Base-by-base conservation (phyloP, 345 rosid genomes). In the Mallotus nudiflorus region DNA sequence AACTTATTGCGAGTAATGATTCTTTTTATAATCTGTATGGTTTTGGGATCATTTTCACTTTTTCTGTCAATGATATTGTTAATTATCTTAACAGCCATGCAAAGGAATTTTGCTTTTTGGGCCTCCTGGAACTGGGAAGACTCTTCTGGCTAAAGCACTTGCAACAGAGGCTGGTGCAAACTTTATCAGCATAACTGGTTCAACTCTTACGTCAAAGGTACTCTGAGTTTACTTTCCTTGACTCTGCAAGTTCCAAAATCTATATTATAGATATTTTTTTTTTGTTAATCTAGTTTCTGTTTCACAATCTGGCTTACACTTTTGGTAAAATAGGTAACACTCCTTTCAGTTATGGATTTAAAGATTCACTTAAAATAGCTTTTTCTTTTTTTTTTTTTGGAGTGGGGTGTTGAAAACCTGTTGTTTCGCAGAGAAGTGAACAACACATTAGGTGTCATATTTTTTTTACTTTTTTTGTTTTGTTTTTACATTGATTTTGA, bases 41-140 rank as follows among this genome's bases (percentile, higher is more conserved):
- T 44, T 25, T 33, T 42, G 10, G 18, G 54, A 20, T 52, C 29
- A 51, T 65, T 50, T n/a, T n/a, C n/a, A n/a, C n/a, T n/a, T n/a
- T n/a, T n/a, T 27, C 62, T 39, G 37, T 55, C 13, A 19, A 4
- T 80, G 73, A 66, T 57, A 71, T 14, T 54, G 64, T 63, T 4
- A 40, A 52, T 9, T 19, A 67, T 75, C 69, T 42, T 79, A 61
- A 46, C 86, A 95, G 99, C 98, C 98, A 5, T 92, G 99, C 84
- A 95, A 92, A 89, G 99, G 98, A 59, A 88, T 95, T 78, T 84
- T 92, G 75, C 94, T 95, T 35, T 95, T 95, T 82, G 99, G 99
- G 70, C 99, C 99, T 81, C 99, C 99, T 81, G 99, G 99, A 77
- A 95, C 99, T 57, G 99, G 98, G 78, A 95, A 95, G 80, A 92